Evolutionary conservation across 495 filamentous ascomycete species (phyloP).

Genomic region (Daldinia bambusicola): DNA sequence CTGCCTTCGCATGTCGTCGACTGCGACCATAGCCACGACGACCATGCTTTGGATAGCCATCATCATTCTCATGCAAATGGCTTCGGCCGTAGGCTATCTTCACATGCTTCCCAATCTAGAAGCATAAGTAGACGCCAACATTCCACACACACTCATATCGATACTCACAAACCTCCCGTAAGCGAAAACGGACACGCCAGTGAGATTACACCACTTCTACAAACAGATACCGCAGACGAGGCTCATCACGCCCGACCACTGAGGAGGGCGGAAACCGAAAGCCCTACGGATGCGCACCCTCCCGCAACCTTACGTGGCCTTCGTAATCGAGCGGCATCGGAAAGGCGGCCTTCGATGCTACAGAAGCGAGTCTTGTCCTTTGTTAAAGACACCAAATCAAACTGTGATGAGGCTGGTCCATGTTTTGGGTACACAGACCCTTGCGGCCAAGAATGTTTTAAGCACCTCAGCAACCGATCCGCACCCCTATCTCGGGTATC

Average conservation of each 20-base stretch:
- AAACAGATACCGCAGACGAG: conserved; percentile 29
- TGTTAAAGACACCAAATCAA: conserved; percentile 71
- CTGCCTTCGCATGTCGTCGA: conserved; percentile 95
- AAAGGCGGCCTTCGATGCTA: conserved; percentile 58
- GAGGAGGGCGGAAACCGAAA: conserved; percentile 40
- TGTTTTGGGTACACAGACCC: conserved; percentile 88
- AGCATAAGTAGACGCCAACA: conserved; percentile 25
- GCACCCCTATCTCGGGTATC: conserved; percentile 39
- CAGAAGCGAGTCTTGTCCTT: conserved; percentile 69
- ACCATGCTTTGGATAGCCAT: conserved; percentile 53
- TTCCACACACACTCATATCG: conserved; percentile 21
- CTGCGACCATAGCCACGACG: conserved; percentile 84
- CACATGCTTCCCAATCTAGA: conserved; percentile 44
- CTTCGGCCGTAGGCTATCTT: conserved; percentile 43
- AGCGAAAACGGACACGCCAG: conserved; percentile 42
- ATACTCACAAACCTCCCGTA: conserved; percentile 19
- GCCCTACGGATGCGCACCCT: conserved; percentile 23
- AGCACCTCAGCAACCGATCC: conserved; percentile 54
- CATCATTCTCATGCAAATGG: conserved; percentile 45
- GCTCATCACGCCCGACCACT: conserved; percentile 12
- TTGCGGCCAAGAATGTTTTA: conserved; percentile 84
- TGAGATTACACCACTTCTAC: conserved; percentile 53
- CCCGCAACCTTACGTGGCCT: not conserved
- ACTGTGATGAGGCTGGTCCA: conserved; percentile 78
- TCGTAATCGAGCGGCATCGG: conserved; percentile 35